Evolutionary conservation across 2,329 filamentous ascomycete genomes (phyloP).

Genomic region (Hypoxylon sp.): DNA sequence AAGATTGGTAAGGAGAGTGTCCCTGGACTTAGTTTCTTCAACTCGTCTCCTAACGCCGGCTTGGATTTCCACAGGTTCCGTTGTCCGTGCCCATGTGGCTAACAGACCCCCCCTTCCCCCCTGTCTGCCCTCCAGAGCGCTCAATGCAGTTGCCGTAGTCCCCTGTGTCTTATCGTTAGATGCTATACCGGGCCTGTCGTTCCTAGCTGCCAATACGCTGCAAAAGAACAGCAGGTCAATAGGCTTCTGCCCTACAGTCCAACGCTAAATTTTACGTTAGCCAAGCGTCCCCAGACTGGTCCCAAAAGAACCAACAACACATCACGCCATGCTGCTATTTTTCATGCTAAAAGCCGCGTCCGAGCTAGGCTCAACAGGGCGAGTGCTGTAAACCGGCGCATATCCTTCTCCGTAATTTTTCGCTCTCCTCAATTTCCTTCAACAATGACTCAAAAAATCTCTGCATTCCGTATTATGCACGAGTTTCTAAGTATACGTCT

Average conservation of each 20-base stretch:
- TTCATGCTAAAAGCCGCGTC: slow-evolving; percentile 32
- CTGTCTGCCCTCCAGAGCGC: slow-evolving; percentile 19
- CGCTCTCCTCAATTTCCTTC: neutral
- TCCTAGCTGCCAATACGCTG: neutral
- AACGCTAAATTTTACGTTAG: slow-evolving; percentile 23
- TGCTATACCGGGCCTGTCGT: slow-evolving; percentile 30
- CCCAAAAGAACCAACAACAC: slow-evolving; percentile 31
- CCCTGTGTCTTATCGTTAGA: slow-evolving; percentile 38
- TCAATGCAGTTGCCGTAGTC: slow-evolving; percentile 20
- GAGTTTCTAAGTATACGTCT: slow-evolving; percentile 2
- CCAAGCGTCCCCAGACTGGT: slow-evolving; percentile 29
- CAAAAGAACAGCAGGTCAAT: slow-evolving; percentile 16
- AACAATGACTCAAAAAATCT: neutral
- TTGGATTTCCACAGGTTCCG: neutral
- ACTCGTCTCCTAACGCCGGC: slow-evolving; percentile 19
- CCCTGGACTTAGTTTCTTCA: slow-evolving; percentile 10
- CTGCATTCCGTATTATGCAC: neutral
- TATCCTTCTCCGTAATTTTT: slow-evolving; percentile 13
- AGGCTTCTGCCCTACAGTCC: slow-evolving; percentile 40
- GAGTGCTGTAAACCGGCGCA: slow-evolving; percentile 7
- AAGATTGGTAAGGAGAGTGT: neutral
- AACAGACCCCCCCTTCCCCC: slow-evolving; percentile 19
- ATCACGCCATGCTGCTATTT: slow-evolving; percentile 38
- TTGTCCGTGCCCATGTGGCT: slow-evolving; percentile 19
- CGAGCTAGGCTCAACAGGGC: slow-evolving; percentile 27